phyloP scores from a whole-genome alignment of 2,329 filamentous ascomycete genomes.

The Cercospora zeina region DNA sequence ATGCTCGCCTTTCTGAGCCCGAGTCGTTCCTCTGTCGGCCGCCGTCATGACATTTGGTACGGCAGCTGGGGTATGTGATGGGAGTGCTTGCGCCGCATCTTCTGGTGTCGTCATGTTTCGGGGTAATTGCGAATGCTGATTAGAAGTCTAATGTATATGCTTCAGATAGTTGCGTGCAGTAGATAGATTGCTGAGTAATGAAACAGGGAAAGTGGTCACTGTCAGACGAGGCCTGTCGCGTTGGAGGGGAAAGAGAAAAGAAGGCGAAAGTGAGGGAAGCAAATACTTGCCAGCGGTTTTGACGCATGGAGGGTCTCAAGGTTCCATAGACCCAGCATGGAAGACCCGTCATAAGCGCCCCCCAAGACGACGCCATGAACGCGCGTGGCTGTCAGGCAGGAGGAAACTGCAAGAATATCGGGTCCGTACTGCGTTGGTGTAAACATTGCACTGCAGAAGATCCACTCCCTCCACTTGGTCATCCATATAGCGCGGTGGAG shows the following conservation, averaged over 20 bases:
- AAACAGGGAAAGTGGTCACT: neutral
- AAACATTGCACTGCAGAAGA: conserved; percentile 23
- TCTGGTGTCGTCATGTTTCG: conserved; percentile 9
- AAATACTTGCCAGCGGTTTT: neutral
- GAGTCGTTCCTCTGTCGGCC: conserved; percentile 20
- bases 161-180: neutral
- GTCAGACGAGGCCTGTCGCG: conserved; percentile 4
- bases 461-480: conserved; percentile 25
- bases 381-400: conserved; percentile 24
- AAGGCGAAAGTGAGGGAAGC: neutral
- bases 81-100: conserved; percentile 15
- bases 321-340: conserved; percentile 19
- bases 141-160: neutral
- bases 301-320: conserved; percentile 4
- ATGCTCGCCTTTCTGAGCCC: conserved; percentile 14
- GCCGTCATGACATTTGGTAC: conserved; percentile 18
- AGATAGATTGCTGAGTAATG: neutral
- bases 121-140: neutral
- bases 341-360: conserved; percentile 25
- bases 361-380: neutral
- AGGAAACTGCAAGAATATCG: conserved; percentile 26
- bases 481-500: conserved; percentile 12
- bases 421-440: conserved; percentile 25
- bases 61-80: conserved; percentile 1
- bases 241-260: neutral